Evolutionary conservation across 805 yeast species (phyloP).

Genomic region (Schwanniomyces yamadae): DNA sequence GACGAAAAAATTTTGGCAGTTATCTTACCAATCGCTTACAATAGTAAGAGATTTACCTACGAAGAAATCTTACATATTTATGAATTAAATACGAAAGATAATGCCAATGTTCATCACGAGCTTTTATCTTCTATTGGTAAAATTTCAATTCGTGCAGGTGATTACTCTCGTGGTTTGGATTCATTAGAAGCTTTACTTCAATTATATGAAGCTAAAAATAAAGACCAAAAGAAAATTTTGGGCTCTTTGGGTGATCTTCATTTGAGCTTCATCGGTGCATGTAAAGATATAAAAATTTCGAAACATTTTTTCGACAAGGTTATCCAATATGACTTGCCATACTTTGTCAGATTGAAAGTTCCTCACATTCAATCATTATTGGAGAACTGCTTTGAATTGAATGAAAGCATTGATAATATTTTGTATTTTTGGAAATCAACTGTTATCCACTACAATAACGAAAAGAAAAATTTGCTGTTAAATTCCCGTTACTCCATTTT

Average conservation of each 20-base stretch:
- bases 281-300: constrained; percentile 70
- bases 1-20: constrained; percentile 67
- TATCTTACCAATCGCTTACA: constrained; percentile 64
- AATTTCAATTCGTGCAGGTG: constrained; percentile 64
- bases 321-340: constrained; percentile 67
- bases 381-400: constrained; percentile 56
- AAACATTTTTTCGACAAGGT: constrained; percentile 75
- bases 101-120: constrained; percentile 38
- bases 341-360: constrained; percentile 66
- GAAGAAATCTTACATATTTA: constrained; percentile 60
- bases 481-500: constrained; percentile 72
- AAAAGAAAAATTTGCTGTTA: constrained; percentile 49
- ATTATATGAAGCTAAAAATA: constrained; percentile 36
- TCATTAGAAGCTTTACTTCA: constrained; percentile 60
- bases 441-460: constrained; percentile 47
- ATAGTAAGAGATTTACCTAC: constrained; percentile 57
- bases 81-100: constrained; percentile 38
- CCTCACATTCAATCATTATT: constrained; percentile 68
- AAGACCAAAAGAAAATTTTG: constrained; percentile 27
- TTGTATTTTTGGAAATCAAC: constrained; percentile 63
- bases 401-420: constrained; percentile 57
- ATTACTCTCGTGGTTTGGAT: constrained; percentile 62
- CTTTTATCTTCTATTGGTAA: constrained; percentile 72
- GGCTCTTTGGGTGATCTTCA: constrained; percentile 71
- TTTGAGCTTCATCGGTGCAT: constrained; percentile 73